These are phyloP conservation scores for Boletus pseudo-olivaceus DNA, from an alignment of 768 basidiomycete genomes.

Conservation along the genomic window DNA sequence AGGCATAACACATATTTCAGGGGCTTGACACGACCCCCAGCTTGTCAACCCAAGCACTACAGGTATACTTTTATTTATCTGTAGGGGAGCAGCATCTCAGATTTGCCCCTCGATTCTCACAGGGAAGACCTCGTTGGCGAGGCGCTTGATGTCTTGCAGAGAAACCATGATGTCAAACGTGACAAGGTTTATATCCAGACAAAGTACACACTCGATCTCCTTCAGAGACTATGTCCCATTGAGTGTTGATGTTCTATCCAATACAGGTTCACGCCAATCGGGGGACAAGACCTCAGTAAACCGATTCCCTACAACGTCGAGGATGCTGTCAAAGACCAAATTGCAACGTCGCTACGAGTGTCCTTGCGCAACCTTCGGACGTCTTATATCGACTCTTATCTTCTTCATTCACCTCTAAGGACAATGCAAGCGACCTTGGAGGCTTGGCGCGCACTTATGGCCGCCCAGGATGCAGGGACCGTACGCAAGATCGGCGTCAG, in stretches of 20 bases:
- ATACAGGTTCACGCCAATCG: constrained; percentile 65
- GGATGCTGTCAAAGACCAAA: constrained; percentile 53
- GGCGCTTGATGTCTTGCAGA: constrained; percentile 56
- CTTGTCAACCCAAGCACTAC: constrained; percentile 73
- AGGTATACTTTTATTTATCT: constrained; percentile 36
- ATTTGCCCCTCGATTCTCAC: constrained; percentile 1
- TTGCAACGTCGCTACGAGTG: constrained; percentile 54
- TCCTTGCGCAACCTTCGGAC: constrained; percentile 71
- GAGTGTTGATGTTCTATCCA: neutral
- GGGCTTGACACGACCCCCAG: constrained; percentile 30
- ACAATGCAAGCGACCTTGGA: constrained; percentile 57
- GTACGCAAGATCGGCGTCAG: constrained; percentile 69
- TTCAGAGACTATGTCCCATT: neutral
- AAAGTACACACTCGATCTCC: constrained; percentile 45
- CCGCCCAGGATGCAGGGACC: constrained; percentile 61
- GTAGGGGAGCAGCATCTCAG: neutral
- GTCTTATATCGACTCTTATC: constrained; percentile 71
- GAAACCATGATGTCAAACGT: constrained; percentile 58
- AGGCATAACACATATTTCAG: constrained; percentile 4
- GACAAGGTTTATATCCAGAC: constrained; percentile 78
- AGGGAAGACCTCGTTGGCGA: constrained; percentile 82
- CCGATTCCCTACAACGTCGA: constrained; percentile 71
- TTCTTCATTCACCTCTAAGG: constrained; percentile 73
- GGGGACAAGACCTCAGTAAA: constrained; percentile 66
- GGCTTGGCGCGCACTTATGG: constrained; percentile 64